phyloP scores from a whole-genome alignment of 345 rosid species.

The Ailanthus altissimus region DNA sequence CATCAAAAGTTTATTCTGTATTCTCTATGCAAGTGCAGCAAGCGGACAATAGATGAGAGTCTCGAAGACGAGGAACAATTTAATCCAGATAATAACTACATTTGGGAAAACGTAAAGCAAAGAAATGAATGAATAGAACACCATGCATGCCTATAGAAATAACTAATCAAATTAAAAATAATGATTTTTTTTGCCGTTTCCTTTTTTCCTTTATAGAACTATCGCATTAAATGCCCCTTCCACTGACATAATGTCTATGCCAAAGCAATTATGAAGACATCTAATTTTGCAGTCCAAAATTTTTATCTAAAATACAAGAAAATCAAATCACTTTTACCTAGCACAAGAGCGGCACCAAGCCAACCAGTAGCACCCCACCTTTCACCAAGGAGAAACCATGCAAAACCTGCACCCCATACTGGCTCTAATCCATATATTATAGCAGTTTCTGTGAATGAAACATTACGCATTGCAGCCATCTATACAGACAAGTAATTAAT shows the following conservation, averaged over 20 bases:
- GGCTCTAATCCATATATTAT: conserved; percentile 70
- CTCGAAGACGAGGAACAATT: not conserved
- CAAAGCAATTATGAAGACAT: not conserved
- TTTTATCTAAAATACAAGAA: not conserved
- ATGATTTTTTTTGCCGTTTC: not conserved
- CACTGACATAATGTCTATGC: not conserved
- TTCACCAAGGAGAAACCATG: conserved; percentile 74
- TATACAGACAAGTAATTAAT: conserved; percentile 25
- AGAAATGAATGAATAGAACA: not conserved
- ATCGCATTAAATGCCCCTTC: not conserved
- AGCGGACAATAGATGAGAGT: not conserved
- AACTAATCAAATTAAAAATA: not conserved
- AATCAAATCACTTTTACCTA: conserved; percentile 37
- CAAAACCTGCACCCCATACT: conserved; percentile 69
- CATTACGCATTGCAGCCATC: conserved; percentile 62
- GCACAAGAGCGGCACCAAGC: conserved; percentile 65
- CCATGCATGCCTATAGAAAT: not conserved
- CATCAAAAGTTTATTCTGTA: no score
- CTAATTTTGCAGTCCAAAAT: not conserved
- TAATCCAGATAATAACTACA: not conserved
- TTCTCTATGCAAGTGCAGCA: not conserved
- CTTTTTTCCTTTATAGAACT: not conserved
- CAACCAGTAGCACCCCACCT: conserved; percentile 63
- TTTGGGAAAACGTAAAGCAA: not conserved
- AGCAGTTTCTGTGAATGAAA: conserved; percentile 60